Base-by-base conservation (phyloP, 345 rosid species). In the Salix exigua region DNA sequence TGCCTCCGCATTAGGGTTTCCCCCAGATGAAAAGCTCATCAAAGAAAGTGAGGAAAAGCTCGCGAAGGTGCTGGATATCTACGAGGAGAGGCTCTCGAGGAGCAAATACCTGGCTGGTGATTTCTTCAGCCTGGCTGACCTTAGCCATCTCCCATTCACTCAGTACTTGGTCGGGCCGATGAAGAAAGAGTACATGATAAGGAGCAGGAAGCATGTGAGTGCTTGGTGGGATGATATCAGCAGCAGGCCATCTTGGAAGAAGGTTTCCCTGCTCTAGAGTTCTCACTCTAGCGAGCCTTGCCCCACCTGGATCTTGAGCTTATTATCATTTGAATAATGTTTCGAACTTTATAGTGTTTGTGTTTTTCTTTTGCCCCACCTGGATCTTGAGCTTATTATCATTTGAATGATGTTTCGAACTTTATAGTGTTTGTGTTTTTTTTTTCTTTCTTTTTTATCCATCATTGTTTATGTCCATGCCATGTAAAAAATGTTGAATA, bases 181-280 rank as follows among this genome's bases (percentile, higher is more conserved):
- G 63, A 77, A 80, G 33, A 89, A 86, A 77, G 85, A 83, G 77
- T 71, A 86, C 66, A 7, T 91, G 91, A 86, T 89, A 38, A 81
- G 80, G 75, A 82, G 83, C n/a, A 87, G 93, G 87, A 85, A 89
- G 74, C 87, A 88, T 60, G 89, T 87, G 50, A 87, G 88, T 50
- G 84, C 83, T 0, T 91, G 91, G 96, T 88, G 96, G 93, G 87
- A 89, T 38, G 83, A 85, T 13, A 91, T 91, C 75, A 86, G 88
- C 40, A 84, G 28, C 84, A 86, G 96, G 70, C 90, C 93, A 31
- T 89, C 91, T 8, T 88, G 91, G 91, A 85, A 87, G 81, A 88
- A 88, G 71, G 81, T 80, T 38, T 60, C 82, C 17, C 80, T 77
- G 74, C 86, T 83, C 73, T 87, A 70, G n/a, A n/a, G n/a, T n/a